phyloP scores from a whole-genome alignment of 2,329 filamentous ascomycete genomes.

The Pestalotiopsis sp. region DNA sequence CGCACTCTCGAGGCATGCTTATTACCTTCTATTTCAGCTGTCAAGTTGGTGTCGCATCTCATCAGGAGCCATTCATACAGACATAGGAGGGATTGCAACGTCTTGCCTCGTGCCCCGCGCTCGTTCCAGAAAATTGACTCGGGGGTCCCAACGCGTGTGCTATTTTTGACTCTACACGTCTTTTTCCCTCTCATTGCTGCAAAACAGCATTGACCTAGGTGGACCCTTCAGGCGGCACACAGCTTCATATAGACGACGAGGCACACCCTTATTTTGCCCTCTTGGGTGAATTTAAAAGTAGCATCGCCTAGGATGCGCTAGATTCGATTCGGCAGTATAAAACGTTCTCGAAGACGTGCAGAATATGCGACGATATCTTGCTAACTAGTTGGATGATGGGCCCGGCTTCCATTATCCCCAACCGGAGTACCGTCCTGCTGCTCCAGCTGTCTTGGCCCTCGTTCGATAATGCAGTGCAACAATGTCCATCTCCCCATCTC shows the following conservation, averaged over 20 bases:
- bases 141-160: background rate
- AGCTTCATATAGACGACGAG: conserved; percentile 11
- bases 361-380: conserved; percentile 5
- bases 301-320: conserved; percentile 10
- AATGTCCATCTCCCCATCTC: background rate
- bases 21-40: background rate
- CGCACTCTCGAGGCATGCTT: background rate
- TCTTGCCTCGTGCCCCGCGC: background rate
- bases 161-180: conserved; percentile 5
- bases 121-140: background rate
- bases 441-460: background rate
- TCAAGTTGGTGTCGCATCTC: no score
- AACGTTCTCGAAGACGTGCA: conserved; percentile 11
- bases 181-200: background rate
- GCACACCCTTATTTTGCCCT: background rate
- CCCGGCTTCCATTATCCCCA: background rate
- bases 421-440: background rate
- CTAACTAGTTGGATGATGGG: background rate
- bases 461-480: background rate
- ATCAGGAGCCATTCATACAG: background rate
- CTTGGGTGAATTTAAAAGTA: background rate
- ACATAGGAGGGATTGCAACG: background rate
- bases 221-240: background rate
- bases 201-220: conserved; percentile 4
- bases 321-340: conserved; percentile 6